Evolutionary conservation across 2,329 filamentous ascomycete species (phyloP).

Genomic region (Lecanicillium sp.): DNA sequence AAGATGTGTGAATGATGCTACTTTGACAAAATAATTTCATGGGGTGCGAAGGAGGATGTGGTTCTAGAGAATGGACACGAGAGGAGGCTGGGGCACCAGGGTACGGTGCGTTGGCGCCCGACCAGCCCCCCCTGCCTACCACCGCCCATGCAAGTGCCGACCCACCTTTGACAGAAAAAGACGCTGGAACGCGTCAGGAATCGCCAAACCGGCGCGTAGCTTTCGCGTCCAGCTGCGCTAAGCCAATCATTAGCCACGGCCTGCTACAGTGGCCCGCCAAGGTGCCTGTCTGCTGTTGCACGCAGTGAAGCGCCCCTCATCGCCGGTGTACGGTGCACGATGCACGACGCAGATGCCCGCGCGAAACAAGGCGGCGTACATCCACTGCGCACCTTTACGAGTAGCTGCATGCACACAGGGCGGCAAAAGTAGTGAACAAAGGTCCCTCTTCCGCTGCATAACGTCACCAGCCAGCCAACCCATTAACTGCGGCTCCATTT

Average conservation of each 20-base stretch:
- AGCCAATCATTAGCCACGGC: not conserved
- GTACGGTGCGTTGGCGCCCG: slow-evolving; percentile 3
- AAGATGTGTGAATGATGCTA: not conserved
- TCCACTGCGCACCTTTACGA: too few relatives aligned
- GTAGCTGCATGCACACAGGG: too few relatives aligned
- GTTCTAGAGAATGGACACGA: slow-evolving; percentile 7
- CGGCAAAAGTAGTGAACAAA: not conserved
- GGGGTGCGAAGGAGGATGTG: slow-evolving; percentile 6
- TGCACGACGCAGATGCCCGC: too few relatives aligned
- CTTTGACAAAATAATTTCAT: not conserved
- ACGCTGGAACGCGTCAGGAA: not conserved
- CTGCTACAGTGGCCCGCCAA: not conserved
- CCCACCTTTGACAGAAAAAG: not conserved
- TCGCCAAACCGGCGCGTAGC: not conserved
- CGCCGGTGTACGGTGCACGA: too few relatives aligned
- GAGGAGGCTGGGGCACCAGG: slow-evolving; percentile 10
- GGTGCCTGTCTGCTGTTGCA: not conserved
- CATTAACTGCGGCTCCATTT: not conserved
- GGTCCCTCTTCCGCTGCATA: not conserved
- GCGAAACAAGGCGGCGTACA: too few relatives aligned
- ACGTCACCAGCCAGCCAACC: not conserved
- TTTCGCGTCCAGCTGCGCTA: not conserved
- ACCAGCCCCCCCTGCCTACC: slow-evolving; percentile 8
- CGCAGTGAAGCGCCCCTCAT: not conserved
- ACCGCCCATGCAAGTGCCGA: not conserved